Percentiles rank a stretch among this genome's conserved stretches.
These are phyloP conservation scores for Podospora appendiculata DNA, from an alignment of 495 filamentous ascomycete genomes.

Conservation along the genomic window DNA sequence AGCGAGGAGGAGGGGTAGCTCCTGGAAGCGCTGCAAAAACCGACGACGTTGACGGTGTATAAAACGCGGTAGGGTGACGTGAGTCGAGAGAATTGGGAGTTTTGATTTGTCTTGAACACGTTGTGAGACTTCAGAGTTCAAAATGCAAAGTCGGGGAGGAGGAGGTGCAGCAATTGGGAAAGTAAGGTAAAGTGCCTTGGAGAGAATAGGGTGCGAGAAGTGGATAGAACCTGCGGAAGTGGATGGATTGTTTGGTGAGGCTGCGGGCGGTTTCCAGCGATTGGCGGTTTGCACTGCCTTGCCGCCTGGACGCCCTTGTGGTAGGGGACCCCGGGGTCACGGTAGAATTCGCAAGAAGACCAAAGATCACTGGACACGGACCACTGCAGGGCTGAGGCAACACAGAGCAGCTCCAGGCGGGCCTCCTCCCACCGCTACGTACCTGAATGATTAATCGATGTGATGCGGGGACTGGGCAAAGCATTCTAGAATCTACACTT, in stretches of 20 bases:
- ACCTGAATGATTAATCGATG: too few species aligned
- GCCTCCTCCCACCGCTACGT: neutral
- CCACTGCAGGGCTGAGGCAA: conserved; percentile 7
- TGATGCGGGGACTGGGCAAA: neutral
- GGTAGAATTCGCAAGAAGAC: conserved; percentile 31
- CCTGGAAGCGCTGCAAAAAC: conserved; percentile 3
- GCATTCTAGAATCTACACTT: too few species aligned
- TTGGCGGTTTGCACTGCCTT: conserved; percentile 5
- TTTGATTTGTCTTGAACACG: neutral
- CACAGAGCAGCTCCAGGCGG: neutral
- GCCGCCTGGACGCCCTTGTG: neutral
- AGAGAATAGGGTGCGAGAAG: neutral
- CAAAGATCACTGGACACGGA: conserved; percentile 25
- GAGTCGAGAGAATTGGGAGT: neutral
- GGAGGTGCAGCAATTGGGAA: neutral
- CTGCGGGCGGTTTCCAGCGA: conserved; percentile 8
- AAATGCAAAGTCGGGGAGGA: neutral
- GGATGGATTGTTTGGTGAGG: conserved; percentile 11
- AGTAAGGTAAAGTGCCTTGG: neutral
- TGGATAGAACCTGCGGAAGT: neutral
- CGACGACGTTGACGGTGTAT: neutral
- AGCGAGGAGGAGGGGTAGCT: conserved; percentile 22
- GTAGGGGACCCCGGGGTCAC: conserved; percentile 4
- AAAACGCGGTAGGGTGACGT: neutral
- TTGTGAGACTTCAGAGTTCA: neutral